Evolutionary conservation across 2,329 filamentous ascomycete genomes (phyloP).

Genomic region (Phyllachora maydis): DNA sequence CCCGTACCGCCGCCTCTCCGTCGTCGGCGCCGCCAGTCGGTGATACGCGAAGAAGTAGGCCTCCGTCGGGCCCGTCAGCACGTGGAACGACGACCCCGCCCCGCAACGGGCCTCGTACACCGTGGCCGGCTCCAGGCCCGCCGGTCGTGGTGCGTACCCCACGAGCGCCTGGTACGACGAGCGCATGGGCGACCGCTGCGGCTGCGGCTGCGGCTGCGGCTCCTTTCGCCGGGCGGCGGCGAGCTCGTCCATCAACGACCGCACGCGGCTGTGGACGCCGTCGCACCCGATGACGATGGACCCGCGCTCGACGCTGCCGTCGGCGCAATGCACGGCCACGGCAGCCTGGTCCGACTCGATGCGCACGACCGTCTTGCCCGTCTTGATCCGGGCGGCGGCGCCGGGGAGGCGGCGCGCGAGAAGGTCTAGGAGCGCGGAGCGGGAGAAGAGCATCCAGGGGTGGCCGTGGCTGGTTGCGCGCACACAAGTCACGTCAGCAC

Average conservation of each 20-base stretch:
- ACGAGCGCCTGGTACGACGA: neutral
- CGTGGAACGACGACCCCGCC: slow-evolving; percentile 2
- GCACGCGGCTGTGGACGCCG: slow-evolving; percentile 8
- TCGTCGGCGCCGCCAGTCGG: slow-evolving; percentile 3
- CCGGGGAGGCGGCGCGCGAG: slow-evolving; percentile 6
- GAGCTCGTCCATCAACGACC: too few species aligned
- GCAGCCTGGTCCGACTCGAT: slow-evolving; percentile 4
- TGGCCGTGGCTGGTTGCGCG: slow-evolving; percentile 7
- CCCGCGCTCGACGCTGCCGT: slow-evolving; percentile 7
- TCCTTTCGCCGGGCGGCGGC: too few species aligned
- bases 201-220: too few species aligned
- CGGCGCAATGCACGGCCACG: slow-evolving; percentile 5
- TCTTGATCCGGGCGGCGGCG: slow-evolving; percentile 4
- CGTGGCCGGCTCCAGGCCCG: slow-evolving; percentile 1
- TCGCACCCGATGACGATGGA: slow-evolving; percentile 9
- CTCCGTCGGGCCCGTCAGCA: slow-evolving; percentile 2
- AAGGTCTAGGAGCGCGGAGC: slow-evolving; percentile 5
- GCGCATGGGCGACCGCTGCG: neutral
- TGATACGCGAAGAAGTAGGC: slow-evolving; percentile 5
- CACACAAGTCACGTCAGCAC: neutral
- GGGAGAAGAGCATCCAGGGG: slow-evolving; percentile 7
- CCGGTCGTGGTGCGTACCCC: slow-evolving; percentile 2
- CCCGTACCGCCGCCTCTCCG: slow-evolving; percentile 3
- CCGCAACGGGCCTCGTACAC: slow-evolving; percentile 4
- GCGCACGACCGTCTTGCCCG: slow-evolving; percentile 4